phyloP scores from a whole-genome alignment of 1,284 basidiomycete genomes.

The Neolentinus lepideus region DNA sequence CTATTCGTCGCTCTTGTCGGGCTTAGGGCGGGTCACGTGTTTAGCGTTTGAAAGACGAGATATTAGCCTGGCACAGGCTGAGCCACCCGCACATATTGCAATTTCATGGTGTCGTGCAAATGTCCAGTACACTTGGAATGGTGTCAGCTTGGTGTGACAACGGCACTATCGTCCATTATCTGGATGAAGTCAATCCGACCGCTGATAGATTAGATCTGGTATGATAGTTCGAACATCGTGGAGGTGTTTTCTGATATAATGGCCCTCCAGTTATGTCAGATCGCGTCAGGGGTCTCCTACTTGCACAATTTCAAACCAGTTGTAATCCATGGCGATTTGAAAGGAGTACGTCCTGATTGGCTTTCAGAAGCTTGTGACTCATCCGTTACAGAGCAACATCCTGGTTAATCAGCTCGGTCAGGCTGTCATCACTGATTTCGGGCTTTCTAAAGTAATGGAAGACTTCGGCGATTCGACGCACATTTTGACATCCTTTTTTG shows the following conservation, averaged over 20 bases:
- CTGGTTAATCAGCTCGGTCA: slow-evolving; percentile 40
- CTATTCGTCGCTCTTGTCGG: neutral
- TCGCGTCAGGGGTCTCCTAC: slow-evolving; percentile 10
- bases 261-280: slow-evolving; percentile 6
- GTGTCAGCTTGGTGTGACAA: slow-evolving; percentile 11
- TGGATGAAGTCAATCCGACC: slow-evolving; percentile 6
- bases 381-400: slow-evolving; percentile 42
- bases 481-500: slow-evolving; percentile 37
- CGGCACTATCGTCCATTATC: slow-evolving; percentile 9
- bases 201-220: slow-evolving; percentile 8
- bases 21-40: neutral
- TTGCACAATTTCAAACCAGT: slow-evolving; percentile 4
- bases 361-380: neutral
- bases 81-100: slow-evolving; percentile 8
- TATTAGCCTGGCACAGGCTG: slow-evolving; percentile 8
- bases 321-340: slow-evolving; percentile 6
- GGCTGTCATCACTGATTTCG: slow-evolving; percentile 52
- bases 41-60: slow-evolving; percentile 7
- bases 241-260: neutral
- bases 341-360: slow-evolving; percentile 7
- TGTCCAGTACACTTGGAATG: slow-evolving; percentile 9
- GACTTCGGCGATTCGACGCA: slow-evolving; percentile 33
- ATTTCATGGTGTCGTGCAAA: slow-evolving; percentile 8
- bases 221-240: neutral
- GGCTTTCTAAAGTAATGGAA: slow-evolving; percentile 47